These are phyloP conservation scores for Aspergillus fijiensis DNA, from an alignment of 2,329 filamentous ascomycete genomes.

Conservation along the genomic window DNA sequence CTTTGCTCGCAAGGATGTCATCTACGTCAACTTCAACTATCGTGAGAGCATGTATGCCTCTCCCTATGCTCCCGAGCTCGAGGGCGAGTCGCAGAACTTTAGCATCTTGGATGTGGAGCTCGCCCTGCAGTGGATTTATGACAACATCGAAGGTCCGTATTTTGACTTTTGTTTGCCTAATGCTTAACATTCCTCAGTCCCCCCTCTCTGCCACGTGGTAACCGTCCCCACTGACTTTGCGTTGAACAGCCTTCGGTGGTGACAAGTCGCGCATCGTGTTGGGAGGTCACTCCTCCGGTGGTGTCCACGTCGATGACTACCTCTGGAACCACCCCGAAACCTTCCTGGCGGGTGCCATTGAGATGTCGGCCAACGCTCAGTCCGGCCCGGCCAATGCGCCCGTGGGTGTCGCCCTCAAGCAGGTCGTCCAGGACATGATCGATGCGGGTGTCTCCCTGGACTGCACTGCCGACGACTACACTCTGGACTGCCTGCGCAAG, in stretches of 20 bases:
- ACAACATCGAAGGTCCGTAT: conserved; percentile 21
- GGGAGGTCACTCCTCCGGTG: conserved; percentile 24
- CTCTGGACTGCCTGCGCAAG: conserved; percentile 21
- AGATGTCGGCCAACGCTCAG: conserved; percentile 25
- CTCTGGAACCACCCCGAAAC: conserved; percentile 26
- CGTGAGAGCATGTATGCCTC: conserved; percentile 25
- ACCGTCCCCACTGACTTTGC: background rate
- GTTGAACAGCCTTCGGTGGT: conserved; percentile 20
- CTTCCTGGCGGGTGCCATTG: conserved; percentile 23
- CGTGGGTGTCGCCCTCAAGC: conserved; percentile 18
- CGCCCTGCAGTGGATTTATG: conserved; percentile 22
- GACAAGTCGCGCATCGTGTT: conserved; percentile 23
- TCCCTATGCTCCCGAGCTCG: conserved; percentile 21
- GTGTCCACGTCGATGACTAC: conserved; percentile 24
- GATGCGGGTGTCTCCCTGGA: conserved; percentile 17
- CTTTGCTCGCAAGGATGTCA: conserved; percentile 24
- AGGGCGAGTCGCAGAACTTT: conserved; percentile 25
- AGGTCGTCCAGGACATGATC: conserved; percentile 21
- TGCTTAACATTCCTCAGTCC: background rate
- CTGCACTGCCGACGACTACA: conserved; percentile 19
- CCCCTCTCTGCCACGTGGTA: background rate
- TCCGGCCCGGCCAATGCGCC: conserved; percentile 22
- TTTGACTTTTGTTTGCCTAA: background rate
- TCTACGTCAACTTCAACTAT: conserved; percentile 26
- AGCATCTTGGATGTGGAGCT: conserved; percentile 23